Evolutionary conservation across 2,329 filamentous ascomycete genomes (phyloP), one percentile per base, ranked within the genome.

Genomic region (Clonostachys rhizophaga): DNA sequence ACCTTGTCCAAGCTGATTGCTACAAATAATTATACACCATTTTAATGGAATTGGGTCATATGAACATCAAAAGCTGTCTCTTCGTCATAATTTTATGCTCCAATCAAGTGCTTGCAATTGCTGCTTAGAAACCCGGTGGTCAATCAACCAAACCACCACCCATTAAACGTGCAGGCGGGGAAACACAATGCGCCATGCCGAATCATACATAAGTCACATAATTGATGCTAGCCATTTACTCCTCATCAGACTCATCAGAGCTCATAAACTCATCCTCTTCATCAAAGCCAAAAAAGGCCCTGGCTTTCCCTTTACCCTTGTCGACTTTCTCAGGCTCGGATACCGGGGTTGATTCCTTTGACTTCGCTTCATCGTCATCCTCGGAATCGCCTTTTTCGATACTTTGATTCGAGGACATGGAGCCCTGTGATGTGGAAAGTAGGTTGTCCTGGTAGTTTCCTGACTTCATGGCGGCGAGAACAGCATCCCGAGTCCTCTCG

Each of bases 401-500:
- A 41, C 53, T 61, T 40, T 58, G 55, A 13, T 60, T 58, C 46
- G 63, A 60, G 16, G 72, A 75, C 10, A 63, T 64, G 2, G 75
- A 78, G n/a, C 66, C 71, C 17, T 71, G 66, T 9, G 75, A 79
- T 14, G 72, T 78, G 57, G 69, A 68, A 6, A 81, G 58, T 3
- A 83, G 56, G 54, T 82, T 83, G 68, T 86, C 83, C 51, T 74
- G 79, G 59, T 79, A 81, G 46, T 75, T 72, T 3, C 83, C 83
- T 14, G 75, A 72, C 65, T 82, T 84, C 71, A 91, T 84, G 8
- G 83, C 85, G 43, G 79, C 81, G 40, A 87, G 61, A 6, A 92
- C 87, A 4, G 88, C 88, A 55, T 89, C 83, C 39, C 88, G 74
- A 1, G 91, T 92, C 65, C 87, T 86, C 69, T 95, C 90, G 54